Conservation (phyloP, 116 monocot genomes). For the Posidonia oceanica region DNA sequence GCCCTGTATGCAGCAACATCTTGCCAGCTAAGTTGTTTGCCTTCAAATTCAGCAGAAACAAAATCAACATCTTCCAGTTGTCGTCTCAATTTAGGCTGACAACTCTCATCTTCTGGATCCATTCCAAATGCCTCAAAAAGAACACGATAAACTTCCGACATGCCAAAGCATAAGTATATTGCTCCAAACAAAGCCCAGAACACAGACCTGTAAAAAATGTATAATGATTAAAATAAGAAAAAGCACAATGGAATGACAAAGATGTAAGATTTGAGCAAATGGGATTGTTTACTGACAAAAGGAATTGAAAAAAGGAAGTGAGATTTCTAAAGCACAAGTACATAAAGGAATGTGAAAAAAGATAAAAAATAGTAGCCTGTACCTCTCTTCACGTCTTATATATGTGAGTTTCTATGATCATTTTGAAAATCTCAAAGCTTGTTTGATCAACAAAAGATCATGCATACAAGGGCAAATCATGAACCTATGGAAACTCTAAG, state of each 20-base stretch:
- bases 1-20: conserved; percentile 81
- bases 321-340: not conserved
- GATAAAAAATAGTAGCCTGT: not conserved
- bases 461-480: too few relatives aligned
- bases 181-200: conserved; percentile 98
- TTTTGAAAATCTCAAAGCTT: too few relatives aligned
- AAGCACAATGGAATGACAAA: not conserved
- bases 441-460: too few relatives aligned
- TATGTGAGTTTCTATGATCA: too few relatives aligned
- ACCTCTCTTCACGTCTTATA: too few relatives aligned
- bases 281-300: too few relatives aligned
- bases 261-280: too few relatives aligned
- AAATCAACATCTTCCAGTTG: conserved; percentile 95
- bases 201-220: conserved; percentile 40
- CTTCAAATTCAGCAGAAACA: conserved; percentile 91
- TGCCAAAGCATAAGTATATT: conserved; percentile 94
- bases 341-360: not conserved
- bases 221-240: conserved; percentile 12
- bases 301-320: not conserved
- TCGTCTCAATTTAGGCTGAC: conserved; percentile 80
- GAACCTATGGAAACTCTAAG: too few relatives aligned
- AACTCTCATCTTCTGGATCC: conserved; percentile 95
- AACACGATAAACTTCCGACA: conserved; percentile 97
- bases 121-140: conserved; percentile 94
- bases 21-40: conserved; percentile 73